A percentile compares a stretch with the other conserved stretches of the same genome.
These are phyloP conservation scores for Colletotrichum sp. DNA, from an alignment of 2,329 filamentous ascomycete genomes.

Conservation along the genomic window DNA sequence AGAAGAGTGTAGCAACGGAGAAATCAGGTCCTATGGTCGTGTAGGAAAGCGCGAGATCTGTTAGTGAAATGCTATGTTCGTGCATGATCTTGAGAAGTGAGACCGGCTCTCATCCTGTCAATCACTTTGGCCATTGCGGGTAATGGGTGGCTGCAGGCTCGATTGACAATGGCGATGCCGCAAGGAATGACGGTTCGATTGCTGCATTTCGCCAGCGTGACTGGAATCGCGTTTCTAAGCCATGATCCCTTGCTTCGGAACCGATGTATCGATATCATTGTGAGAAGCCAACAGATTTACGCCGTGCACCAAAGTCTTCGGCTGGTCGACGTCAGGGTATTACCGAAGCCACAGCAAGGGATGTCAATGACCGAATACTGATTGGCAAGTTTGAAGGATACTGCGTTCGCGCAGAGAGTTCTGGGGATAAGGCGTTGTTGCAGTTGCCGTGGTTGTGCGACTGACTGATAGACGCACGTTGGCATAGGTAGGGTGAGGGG, in stretches of 20 bases:
- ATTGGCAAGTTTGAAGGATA: neutral
- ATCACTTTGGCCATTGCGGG: neutral
- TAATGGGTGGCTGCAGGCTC: neutral
- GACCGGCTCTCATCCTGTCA: neutral
- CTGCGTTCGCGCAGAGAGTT: neutral
- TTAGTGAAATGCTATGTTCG: neutral
- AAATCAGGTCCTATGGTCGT: neutral
- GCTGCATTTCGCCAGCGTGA: neutral
- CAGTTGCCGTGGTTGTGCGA: neutral
- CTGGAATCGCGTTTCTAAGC: neutral
- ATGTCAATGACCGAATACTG: neutral
- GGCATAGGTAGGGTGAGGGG: neutral
- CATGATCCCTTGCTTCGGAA: neutral
- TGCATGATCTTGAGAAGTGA: conserved; percentile 21
- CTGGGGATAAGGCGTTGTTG: neutral
- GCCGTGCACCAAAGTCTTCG: neutral
- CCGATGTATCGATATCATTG: neutral
- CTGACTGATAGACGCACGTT: neutral
- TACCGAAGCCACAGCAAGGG: neutral
- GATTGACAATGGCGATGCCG: neutral
- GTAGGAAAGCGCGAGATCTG: conserved; percentile 10
- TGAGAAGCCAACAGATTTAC: neutral
- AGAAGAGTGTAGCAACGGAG: neutral
- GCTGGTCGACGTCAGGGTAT: neutral
- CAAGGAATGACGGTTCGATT: neutral